These are phyloP conservation scores for Piloderma croceum DNA, from an alignment of 768 basidiomycete genomes.

Conservation along the genomic window DNA sequence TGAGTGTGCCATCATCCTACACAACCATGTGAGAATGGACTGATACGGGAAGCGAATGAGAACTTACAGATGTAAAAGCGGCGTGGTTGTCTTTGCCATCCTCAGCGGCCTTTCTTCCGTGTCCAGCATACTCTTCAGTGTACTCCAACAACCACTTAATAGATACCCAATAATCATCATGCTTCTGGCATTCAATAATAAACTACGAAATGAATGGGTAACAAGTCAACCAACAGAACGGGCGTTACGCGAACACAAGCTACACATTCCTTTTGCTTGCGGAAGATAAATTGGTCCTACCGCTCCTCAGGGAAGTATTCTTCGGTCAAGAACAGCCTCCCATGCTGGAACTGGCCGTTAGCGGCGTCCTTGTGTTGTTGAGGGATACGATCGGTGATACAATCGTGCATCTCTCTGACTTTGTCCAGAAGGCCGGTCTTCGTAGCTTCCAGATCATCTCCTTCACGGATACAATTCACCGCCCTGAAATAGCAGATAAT, in stretches of 20 bases:
- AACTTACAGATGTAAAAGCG: constrained; percentile 10
- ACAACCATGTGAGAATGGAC: constrained; percentile 13
- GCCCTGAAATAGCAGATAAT: too few species aligned
- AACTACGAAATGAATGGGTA: constrained; percentile 35
- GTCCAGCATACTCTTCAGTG: constrained; percentile 55
- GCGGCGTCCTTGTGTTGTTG: constrained; percentile 60
- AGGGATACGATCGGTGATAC: constrained; percentile 53
- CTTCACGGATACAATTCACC: too few species aligned
- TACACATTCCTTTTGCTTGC: constrained; percentile 73
- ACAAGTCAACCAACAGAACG: background rate
- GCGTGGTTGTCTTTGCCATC: constrained; percentile 29
- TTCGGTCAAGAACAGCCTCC: constrained; percentile 65
- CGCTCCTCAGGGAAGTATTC: constrained; percentile 90
- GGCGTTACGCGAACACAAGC: background rate
- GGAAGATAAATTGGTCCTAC: constrained; percentile 88
- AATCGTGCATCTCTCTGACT: constrained; percentile 29
- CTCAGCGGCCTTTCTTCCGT: constrained; percentile 38
- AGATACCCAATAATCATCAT: constrained; percentile 81
- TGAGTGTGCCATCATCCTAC: constrained; percentile 57
- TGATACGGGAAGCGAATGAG: background rate
- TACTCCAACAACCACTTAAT: constrained; percentile 67
- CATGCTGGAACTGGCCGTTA: constrained; percentile 48
- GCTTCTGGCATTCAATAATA: constrained; percentile 88
- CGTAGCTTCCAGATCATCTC: constrained; percentile 34
- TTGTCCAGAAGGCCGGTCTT: constrained; percentile 29